phyloP scores from a whole-genome alignment of 2,329 filamentous ascomycete species.

The Ascocoryne sarcoides region DNA sequence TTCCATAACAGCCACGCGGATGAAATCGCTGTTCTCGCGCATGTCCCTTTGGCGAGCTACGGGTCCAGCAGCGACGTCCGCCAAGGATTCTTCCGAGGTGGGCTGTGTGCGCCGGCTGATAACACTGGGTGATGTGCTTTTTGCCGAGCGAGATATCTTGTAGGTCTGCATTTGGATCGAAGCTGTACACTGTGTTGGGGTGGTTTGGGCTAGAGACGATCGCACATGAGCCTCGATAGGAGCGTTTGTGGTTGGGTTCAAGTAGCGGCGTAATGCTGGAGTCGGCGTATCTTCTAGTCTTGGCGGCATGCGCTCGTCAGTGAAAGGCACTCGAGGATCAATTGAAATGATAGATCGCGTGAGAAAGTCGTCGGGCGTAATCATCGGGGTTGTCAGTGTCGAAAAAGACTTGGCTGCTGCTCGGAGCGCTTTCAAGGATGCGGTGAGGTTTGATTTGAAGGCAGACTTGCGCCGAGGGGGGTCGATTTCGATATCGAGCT shows the following conservation, averaged over 20 bases:
- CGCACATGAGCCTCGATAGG: slow-evolving; percentile 34
- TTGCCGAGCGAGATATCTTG: slow-evolving; percentile 32
- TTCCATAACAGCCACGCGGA: slow-evolving; percentile 62
- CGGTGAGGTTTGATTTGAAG: slow-evolving; percentile 62
- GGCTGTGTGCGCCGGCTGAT: slow-evolving; percentile 24
- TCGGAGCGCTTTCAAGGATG: slow-evolving; percentile 53
- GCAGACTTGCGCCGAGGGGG: slow-evolving; percentile 31
- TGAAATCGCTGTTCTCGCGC: slow-evolving; percentile 63
- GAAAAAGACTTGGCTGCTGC: slow-evolving; percentile 58
- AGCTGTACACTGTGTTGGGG: slow-evolving; percentile 44
- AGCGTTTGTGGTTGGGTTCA: slow-evolving; percentile 51
- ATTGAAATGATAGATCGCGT: slow-evolving; percentile 60
- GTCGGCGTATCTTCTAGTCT: slow-evolving; percentile 55
- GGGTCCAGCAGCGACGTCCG: slow-evolving; percentile 33
- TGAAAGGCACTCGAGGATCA: slow-evolving; percentile 56
- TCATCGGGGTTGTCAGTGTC: slow-evolving; percentile 51
- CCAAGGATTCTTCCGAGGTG: slow-evolving; percentile 25
- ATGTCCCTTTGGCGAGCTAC: slow-evolving; percentile 54
- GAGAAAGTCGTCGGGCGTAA: slow-evolving; percentile 58
- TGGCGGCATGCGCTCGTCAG: slow-evolving; percentile 57
- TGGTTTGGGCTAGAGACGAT: slow-evolving; percentile 29
- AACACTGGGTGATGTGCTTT: slow-evolving; percentile 31
- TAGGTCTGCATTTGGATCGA: slow-evolving; percentile 68
- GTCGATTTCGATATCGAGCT: slow-evolving; percentile 5
- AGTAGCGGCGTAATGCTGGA: slow-evolving; percentile 56